phyloP scores from a whole-genome alignment of 1,284 basidiomycete species.

The Cryptococcus sp. region DNA sequence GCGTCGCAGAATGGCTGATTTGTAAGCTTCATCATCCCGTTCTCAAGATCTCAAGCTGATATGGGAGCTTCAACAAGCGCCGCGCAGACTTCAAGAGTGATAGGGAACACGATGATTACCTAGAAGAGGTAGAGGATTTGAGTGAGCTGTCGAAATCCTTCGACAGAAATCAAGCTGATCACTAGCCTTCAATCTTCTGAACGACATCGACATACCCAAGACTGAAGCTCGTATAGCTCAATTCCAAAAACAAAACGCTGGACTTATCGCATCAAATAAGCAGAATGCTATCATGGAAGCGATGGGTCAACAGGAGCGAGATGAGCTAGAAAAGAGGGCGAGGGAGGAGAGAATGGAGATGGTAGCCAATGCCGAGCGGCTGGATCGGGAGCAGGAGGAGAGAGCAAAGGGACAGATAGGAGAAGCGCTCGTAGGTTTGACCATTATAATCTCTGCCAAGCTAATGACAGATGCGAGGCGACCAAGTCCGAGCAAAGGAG shows the following conservation, averaged over 20 bases:
- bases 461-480: slow-evolving; percentile 17
- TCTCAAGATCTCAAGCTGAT: neutral
- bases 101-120: slow-evolving; percentile 88
- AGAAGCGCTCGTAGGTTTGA: slow-evolving; percentile 64
- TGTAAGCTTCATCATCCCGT: slow-evolving; percentile 51
- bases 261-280: slow-evolving; percentile 70
- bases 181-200: slow-evolving; percentile 92
- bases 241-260: slow-evolving; percentile 75
- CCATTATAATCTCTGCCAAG: neutral
- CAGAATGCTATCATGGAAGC: slow-evolving; percentile 59
- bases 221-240: slow-evolving; percentile 79
- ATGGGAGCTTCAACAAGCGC: slow-evolving; percentile 82
- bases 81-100: slow-evolving; percentile 81
- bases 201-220: slow-evolving; percentile 76
- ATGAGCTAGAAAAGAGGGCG: slow-evolving; percentile 64
- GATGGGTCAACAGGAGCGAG: slow-evolving; percentile 56
- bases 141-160: slow-evolving; percentile 55
- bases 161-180: neutral
- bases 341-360: slow-evolving; percentile 64
- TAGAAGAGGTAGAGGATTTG: slow-evolving; percentile 94
- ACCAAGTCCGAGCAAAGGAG: slow-evolving; percentile 51
- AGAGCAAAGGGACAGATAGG: slow-evolving; percentile 58
- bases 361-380: slow-evolving; percentile 62
- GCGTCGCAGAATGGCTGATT: slow-evolving; percentile 77
- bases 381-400: slow-evolving; percentile 51